phyloP scores from a whole-genome alignment of 108 stramenopile species.

The Cyclostephanos tholiformis region DNA sequence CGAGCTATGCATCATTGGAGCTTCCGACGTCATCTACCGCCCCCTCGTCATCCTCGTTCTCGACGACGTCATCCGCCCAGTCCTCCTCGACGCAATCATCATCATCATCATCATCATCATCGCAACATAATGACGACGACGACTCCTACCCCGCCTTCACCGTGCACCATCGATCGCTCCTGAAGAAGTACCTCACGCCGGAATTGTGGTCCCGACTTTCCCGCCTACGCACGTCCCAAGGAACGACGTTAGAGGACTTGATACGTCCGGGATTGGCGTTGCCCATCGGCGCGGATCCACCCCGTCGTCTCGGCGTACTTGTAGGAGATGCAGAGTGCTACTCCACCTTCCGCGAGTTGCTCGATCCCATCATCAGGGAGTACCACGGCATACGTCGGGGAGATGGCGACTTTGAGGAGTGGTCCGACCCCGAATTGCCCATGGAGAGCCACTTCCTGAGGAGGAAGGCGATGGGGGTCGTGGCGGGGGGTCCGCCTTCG shows the following conservation, averaged over 20 bases:
- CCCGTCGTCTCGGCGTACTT: constrained; percentile 78
- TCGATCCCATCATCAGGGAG: constrained; percentile 78
- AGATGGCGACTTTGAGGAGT: constrained; percentile 22
- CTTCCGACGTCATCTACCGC: no score
- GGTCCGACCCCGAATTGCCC: constrained; percentile 50
- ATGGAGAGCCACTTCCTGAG: constrained; percentile 31
- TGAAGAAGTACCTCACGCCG: constrained; percentile 75
- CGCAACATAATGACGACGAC: constrained; percentile 6
- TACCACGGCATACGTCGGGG: constrained; percentile 52
- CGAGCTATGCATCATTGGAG: no score
- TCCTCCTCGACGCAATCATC: no score
- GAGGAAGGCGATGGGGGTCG: neutral
- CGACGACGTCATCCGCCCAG: no score
- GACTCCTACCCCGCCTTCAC: constrained; percentile 53
- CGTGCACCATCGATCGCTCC: constrained; percentile 51
- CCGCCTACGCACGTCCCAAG: constrained; percentile 52
- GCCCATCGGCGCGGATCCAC: constrained; percentile 80
- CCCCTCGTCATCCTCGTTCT: no score
- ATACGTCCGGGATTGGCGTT: constrained; percentile 65
- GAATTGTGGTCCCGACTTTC: constrained; percentile 61
- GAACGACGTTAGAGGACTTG: constrained; percentile 73
- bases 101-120: no score
- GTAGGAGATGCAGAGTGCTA: constrained; percentile 92
- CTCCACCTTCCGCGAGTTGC: constrained; percentile 68
- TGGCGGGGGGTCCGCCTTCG: no score